Conservation (phyloP, 2,329 filamentous ascomycete genomes). For the Cordyceps tenuipes region DNA sequence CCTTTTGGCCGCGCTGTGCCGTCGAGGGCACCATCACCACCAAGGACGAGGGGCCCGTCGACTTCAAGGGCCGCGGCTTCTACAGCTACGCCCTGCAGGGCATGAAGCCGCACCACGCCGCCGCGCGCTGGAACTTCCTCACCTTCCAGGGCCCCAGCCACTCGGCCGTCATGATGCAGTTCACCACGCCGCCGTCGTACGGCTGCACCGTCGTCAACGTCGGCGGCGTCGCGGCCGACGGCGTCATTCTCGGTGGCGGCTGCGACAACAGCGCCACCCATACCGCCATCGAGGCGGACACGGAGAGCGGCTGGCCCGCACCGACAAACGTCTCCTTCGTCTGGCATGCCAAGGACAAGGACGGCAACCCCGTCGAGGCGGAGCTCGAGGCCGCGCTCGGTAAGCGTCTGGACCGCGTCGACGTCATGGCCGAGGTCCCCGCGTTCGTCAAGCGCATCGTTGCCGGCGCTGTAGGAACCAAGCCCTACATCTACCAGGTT, state of each 20-base stretch:
- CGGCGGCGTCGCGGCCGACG: conserved; percentile 73
- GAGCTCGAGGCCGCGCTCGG: conserved; percentile 62
- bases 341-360: conserved; percentile 72
- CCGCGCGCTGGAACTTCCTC: conserved; percentile 86
- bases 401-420: conserved; percentile 64
- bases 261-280: conserved; percentile 59
- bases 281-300: conserved; percentile 59
- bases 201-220: conserved; percentile 77
- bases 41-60: conserved; percentile 65
- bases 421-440: conserved; percentile 94
- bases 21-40: conserved; percentile 76
- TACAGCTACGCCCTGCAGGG: conserved; percentile 85
- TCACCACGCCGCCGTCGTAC: conserved; percentile 87
- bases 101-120: conserved; percentile 98
- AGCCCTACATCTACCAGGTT: conserved; percentile 97
- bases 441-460: conserved; percentile 94
- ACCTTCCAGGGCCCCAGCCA: conserved; percentile 82
- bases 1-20: conserved; percentile 85
- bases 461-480: conserved; percentile 78
- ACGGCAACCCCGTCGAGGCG: conserved; percentile 65
- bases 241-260: conserved; percentile 68
- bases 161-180: conserved; percentile 93
- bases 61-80: conserved; percentile 72
- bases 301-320: conserved; percentile 80
- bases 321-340: conserved; percentile 65